Percentiles rank a stretch among this genome's conserved stretches.
phyloP scores from a whole-genome alignment of 495 filamentous ascomycete species.

The Corynascus novoguineensis region DNA sequence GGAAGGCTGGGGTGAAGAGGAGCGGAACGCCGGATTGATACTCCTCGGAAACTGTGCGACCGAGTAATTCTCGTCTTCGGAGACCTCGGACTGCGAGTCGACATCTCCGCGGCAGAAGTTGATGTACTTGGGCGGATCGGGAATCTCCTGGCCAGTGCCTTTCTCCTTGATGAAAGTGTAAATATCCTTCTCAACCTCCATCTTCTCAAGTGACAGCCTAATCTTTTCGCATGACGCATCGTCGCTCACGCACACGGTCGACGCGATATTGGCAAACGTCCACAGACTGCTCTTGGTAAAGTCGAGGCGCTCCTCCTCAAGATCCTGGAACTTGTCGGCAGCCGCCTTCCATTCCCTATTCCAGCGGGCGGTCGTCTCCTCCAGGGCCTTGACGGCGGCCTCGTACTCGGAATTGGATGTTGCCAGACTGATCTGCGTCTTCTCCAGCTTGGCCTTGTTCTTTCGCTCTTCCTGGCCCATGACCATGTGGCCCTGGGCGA shows the following conservation, averaged over 20 bases:
- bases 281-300: conserved; percentile 96
- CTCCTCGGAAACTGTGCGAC: conserved; percentile 92
- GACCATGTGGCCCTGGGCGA: conserved; percentile 99
- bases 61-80: conserved; percentile 79
- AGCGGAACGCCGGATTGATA: conserved; percentile 92
- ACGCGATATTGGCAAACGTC: conserved; percentile 97
- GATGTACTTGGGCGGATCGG: conserved; percentile 95
- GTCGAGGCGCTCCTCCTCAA: conserved; percentile 95
- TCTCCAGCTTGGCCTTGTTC: conserved; percentile 98
- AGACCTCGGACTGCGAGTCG: conserved; percentile 73
- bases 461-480: conserved; percentile 99
- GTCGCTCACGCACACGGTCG: conserved; percentile 98
- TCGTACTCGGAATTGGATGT: conserved; percentile 91
- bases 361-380: conserved; percentile 94
- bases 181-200: conserved; percentile 97
- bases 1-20: conserved; percentile 75
- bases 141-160: conserved; percentile 93
- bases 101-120: conserved; percentile 94
- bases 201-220: conserved; percentile 86
- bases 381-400: conserved; percentile 80
- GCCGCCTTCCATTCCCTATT: conserved; percentile 97
- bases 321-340: conserved; percentile 99
- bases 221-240: conserved; percentile 97
- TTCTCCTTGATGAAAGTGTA: conserved; percentile 78
- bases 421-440: conserved; percentile 92